Base-by-base conservation (phyloP, 202 grass and related monocot species). In the Bolboschoenoplectus hybrid region DNA sequence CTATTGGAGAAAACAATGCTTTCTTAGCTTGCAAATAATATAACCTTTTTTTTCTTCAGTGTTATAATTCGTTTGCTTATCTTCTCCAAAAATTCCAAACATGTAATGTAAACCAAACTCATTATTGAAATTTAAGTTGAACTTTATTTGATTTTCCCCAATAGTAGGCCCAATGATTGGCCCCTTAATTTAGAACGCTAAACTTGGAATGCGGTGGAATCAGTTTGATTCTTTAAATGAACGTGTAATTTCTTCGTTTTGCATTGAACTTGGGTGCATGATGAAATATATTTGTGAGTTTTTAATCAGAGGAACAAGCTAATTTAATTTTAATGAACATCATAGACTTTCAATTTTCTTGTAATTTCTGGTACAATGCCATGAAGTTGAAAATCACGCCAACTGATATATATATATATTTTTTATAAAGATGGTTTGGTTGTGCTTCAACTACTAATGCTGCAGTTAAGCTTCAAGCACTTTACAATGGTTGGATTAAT, bases 1-100 rank as follows among this genome's bases (percentile, higher is more conserved):
- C 68, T 88, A n/a, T 66, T 97, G 0, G 94, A 97, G 84, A 97
- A 94, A 80, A 86, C 94, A 16, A 85, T 90, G 73, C 92, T 85
- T 38, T 94, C 94, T 52, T 92, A 79, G 81, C 6, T 36, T 89
- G 55, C 61, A 10, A 72, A 44, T 2, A 60, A 63, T 57, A 63
- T n/a, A 58, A 41, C 1, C 20, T 63, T 4, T 66, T 63, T 57
- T 56, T 69, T 56, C 82, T 34, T 6, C 4, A 11, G 49, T 68
- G 38, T 71, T 71, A 49, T 82, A 53, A 53, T 70, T 35, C 3
- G 63, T 66, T 66, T 3, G 80, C 9, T 1, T 36, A 64, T 19
- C 1, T 55, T 41, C 6, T 5, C 47, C 46, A 51, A 17, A 84
- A 84, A 8, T 35, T 57, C 14, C 38, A 66, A 49, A 17, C 12